Percentiles rank a stretch among this genome's conserved stretches.
Conservation (phyloP, 345 rosid genomes). For the Trapa bicornis region DNA sequence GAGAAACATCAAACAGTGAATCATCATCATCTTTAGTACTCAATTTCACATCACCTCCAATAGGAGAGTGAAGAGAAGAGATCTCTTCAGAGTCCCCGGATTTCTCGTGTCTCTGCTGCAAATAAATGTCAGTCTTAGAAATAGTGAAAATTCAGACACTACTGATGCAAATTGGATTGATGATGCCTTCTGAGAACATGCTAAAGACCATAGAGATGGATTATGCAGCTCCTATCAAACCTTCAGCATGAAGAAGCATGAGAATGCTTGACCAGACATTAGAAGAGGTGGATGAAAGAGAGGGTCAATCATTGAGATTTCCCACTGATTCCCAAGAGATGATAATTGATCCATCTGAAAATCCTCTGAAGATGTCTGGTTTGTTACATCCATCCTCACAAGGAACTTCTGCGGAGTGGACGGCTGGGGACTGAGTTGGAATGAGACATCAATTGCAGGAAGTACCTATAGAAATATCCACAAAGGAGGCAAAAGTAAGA, state of each 20-base stretch:
- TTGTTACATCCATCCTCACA: slow-evolving; percentile 74
- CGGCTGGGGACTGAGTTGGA: slow-evolving; percentile 66
- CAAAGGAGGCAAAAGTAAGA: slow-evolving; percentile 1
- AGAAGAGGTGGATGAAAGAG: slow-evolving; percentile 49
- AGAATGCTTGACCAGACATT: slow-evolving; percentile 70
- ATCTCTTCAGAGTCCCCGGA: slow-evolving; percentile 18
- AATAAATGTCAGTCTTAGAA: neutral
- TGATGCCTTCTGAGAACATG: neutral
- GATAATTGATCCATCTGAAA: slow-evolving; percentile 77
- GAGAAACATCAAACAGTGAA: slow-evolving; percentile 35
- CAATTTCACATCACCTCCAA: slow-evolving; percentile 42
- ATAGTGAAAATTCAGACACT: neutral
- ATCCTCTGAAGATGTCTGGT: slow-evolving; percentile 56
- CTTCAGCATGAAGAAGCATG: slow-evolving; percentile 80
- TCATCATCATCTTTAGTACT: slow-evolving; percentile 28
- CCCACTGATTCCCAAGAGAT: slow-evolving; percentile 67
- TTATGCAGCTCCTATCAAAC: slow-evolving; percentile 16
- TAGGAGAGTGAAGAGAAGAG: slow-evolving; percentile 18
- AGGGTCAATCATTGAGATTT: slow-evolving; percentile 60
- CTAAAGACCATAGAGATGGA: neutral
- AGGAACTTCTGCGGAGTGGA: slow-evolving; percentile 68
- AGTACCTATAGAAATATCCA: slow-evolving; percentile 34
- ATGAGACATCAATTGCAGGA: slow-evolving; percentile 70
- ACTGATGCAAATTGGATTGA: neutral
- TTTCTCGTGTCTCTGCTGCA: slow-evolving; percentile 30